phyloP scores from a whole-genome alignment of 1,284 basidiomycete genomes.

The Puccinia coronata region DNA sequence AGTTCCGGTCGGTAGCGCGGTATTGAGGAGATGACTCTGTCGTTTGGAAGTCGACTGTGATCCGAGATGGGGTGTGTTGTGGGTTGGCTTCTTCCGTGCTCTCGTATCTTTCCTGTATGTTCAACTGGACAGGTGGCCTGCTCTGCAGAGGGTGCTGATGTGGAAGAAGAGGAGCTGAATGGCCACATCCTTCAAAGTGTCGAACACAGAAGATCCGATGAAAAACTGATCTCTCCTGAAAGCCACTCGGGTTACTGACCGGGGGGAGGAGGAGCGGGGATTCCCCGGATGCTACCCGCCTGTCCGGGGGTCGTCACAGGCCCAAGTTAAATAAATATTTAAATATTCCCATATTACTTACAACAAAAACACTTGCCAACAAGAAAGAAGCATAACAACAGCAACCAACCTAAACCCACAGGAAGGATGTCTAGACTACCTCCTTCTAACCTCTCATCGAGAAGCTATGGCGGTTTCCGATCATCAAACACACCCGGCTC shows the following conservation, averaged over 20 bases:
- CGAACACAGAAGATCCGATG: not conserved
- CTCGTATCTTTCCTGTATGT: not conserved
- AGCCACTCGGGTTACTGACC: not conserved
- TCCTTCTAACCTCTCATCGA: not conserved
- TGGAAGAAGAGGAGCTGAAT: conserved; percentile 7
- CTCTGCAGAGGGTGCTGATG: not conserved
- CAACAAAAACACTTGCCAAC: no score
- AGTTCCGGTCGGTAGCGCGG: conserved; percentile 63
- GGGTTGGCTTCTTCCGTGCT: not conserved
- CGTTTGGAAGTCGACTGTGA: conserved; percentile 27
- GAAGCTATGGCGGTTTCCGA: not conserved
- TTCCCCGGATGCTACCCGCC: not conserved
- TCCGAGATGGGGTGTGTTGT: not conserved
- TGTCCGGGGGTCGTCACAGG: not conserved
- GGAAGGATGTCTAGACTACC: conserved; percentile 35
- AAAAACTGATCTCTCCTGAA: not conserved
- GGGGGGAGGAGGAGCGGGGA: not conserved
- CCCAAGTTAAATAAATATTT: not conserved
- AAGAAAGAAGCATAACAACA: not conserved
- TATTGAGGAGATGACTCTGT: conserved; percentile 84
- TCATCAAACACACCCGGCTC: not conserved
- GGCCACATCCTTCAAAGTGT: conserved; percentile 26
- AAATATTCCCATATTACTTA: no score
- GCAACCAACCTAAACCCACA: not conserved
- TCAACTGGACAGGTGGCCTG: conserved; percentile 14